Evolutionary conservation across 2,329 filamentous ascomycete species (phyloP).

Genomic region (Cordyceps pruinosa): DNA sequence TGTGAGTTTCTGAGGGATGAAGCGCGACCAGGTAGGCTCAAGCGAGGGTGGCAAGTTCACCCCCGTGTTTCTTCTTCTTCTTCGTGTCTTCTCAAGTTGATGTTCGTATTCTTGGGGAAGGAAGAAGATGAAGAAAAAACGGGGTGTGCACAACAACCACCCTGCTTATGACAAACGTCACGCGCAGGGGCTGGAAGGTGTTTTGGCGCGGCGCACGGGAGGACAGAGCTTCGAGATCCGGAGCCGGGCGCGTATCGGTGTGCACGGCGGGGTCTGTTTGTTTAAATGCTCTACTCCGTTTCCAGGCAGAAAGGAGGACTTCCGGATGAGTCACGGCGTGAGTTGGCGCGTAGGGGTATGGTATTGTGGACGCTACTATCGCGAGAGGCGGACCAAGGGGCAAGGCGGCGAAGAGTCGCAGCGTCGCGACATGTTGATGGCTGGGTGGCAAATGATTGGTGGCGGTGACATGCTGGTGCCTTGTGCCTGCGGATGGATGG

Average conservation of each 20-base stretch:
- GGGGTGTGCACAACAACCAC: not conserved
- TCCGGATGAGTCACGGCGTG: not conserved
- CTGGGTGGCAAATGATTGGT: conserved; percentile 3
- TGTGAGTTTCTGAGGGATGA: not conserved
- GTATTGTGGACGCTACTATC: not conserved
- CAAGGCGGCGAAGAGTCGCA: not conserved
- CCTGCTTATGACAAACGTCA: conserved; percentile 2
- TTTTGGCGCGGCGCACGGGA: not conserved
- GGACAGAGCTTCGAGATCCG: not conserved
- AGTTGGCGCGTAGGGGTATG: not conserved
- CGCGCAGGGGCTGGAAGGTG: not conserved
- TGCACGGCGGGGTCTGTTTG: not conserved
- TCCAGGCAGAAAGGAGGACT: not conserved
- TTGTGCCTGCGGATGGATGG: not conserved
- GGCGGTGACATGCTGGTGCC: conserved; percentile 8
- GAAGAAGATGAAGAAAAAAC: not conserved
- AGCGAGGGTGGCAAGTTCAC: not conserved
- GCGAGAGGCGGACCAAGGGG: not conserved
- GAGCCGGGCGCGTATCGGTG: not conserved
- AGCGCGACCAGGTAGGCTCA: not conserved
- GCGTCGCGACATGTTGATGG: conserved; percentile 6
- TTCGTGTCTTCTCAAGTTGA: not conserved
- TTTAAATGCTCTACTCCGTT: not conserved
- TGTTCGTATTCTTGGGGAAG: not conserved
- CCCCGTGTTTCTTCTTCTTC: not conserved